These are phyloP conservation scores for Pisolithus sp. DNA, from an alignment of 768 basidiomycete genomes.

Conservation along the genomic window DNA sequence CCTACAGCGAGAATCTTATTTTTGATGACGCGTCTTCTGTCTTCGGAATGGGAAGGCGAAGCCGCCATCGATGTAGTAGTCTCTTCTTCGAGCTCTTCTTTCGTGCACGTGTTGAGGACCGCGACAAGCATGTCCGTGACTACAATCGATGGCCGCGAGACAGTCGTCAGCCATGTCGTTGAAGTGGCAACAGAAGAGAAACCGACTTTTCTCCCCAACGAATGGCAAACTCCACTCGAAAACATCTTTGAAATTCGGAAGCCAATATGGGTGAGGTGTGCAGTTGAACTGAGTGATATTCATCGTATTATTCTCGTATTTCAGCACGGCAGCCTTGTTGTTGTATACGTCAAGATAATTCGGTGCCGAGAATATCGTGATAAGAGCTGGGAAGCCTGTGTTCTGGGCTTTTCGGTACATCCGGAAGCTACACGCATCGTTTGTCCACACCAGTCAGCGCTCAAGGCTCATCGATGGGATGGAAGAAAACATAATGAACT, in stretches of 20 bases:
- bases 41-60: constrained; percentile 20
- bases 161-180: neutral
- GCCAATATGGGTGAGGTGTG: constrained; percentile 84
- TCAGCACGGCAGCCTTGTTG: constrained; percentile 94
- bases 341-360: constrained; percentile 96
- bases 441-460: neutral
- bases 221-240: constrained; percentile 98
- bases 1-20: constrained; percentile 70
- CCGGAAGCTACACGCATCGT: constrained; percentile 50
- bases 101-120: constrained; percentile 90
- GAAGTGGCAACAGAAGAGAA: neutral
- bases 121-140: constrained; percentile 98
- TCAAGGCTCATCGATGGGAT: neutral
- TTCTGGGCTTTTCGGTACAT: constrained; percentile 93
- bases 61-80: constrained; percentile 30
- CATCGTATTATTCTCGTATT: constrained; percentile 95
- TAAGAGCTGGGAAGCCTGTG: constrained; percentile 92
- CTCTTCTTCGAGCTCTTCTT: constrained; percentile 89
- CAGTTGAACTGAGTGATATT: constrained; percentile 87
- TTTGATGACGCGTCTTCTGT: constrained; percentile 53
- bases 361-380: constrained; percentile 96
- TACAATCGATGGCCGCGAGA: constrained; percentile 23
- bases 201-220: constrained; percentile 91
- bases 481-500: constrained; percentile 12
- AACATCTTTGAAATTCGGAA: constrained; percentile 97